Evolutionary conservation across 2,329 filamentous ascomycete species (phyloP).

Genomic region (Pyrenochaeta sp.): DNA sequence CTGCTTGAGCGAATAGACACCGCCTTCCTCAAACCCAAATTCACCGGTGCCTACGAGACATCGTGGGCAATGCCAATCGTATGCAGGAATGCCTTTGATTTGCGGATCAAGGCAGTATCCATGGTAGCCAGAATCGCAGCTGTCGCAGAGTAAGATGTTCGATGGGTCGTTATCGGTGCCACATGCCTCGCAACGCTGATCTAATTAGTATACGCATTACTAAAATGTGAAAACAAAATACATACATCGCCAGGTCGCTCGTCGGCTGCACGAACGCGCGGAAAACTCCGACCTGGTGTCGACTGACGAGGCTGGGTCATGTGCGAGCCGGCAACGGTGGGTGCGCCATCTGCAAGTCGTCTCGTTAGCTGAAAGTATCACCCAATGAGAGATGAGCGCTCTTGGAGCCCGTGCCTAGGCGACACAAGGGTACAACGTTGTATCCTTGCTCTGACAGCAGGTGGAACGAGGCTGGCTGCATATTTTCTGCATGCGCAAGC

Average conservation of each 20-base stretch:
- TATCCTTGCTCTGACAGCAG: constrained; percentile 36
- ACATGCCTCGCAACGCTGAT: constrained; percentile 83
- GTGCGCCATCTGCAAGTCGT: constrained; percentile 61
- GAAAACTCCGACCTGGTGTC: constrained; percentile 67
- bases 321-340: constrained; percentile 93
- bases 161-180: constrained; percentile 77
- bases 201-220: constrained; percentile 36
- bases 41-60: constrained; percentile 96
- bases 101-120: constrained; percentile 89
- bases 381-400: constrained; percentile 28
- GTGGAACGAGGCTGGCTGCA: constrained; percentile 29
- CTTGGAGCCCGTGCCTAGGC: constrained; percentile 25
- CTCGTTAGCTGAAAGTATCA: constrained; percentile 30
- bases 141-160: constrained; percentile 83
- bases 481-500: constrained; percentile 22
- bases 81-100: constrained; percentile 76
- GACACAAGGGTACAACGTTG: constrained; percentile 17
- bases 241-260: constrained; percentile 67
- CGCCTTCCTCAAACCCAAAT: constrained; percentile 96
- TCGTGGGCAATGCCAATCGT: constrained; percentile 94
- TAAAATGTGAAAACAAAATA: background rate
- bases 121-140: constrained; percentile 90
- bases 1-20: constrained; percentile 91
- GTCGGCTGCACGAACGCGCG: constrained; percentile 62
- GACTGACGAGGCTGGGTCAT: constrained; percentile 93